Percentiles rank a stretch among this genome's conserved stretches.
These are phyloP conservation scores for Saturnispora saitoi DNA, from an alignment of 805 yeast genomes.

Conservation along the genomic window DNA sequence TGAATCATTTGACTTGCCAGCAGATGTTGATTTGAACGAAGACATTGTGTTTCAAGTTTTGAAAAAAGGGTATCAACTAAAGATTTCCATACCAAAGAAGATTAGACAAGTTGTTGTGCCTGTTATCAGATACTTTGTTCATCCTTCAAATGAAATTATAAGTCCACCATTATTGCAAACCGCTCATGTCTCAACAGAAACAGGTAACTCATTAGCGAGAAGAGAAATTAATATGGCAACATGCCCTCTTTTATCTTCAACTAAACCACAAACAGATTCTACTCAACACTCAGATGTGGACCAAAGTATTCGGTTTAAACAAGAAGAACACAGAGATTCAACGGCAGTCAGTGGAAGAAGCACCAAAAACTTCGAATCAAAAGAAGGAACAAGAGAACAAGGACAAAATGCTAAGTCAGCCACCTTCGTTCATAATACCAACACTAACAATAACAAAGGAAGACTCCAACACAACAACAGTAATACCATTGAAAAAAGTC, in stretches of 20 bases:
- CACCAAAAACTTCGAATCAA: neutral
- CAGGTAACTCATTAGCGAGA: neutral
- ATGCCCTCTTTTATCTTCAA: neutral
- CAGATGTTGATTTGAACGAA: conserved; percentile 15
- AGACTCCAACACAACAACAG: neutral
- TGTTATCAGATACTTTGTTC: neutral
- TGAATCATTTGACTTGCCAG: conserved; percentile 19
- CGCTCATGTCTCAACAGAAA: neutral
- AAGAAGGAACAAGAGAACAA: neutral
- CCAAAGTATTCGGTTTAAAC: neutral
- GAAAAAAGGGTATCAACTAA: conserved; percentile 19
- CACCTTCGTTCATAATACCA: neutral
- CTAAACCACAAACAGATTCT: neutral
- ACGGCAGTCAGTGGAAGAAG: neutral
- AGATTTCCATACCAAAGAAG: conserved; percentile 15
- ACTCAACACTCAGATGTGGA: neutral
- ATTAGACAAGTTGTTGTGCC: neutral
- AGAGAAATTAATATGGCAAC: neutral
- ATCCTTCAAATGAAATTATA: neutral
- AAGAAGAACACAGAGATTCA: neutral
- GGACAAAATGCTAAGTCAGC: neutral
- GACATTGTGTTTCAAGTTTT: conserved; percentile 14
- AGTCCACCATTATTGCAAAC: neutral
- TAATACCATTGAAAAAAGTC: neutral
- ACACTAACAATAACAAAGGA: neutral